Percentiles rank a stretch among this genome's conserved stretches.
Evolutionary conservation across 2,329 filamentous ascomycete genomes (phyloP).

Genomic region (Aspergillus fijiensis): DNA sequence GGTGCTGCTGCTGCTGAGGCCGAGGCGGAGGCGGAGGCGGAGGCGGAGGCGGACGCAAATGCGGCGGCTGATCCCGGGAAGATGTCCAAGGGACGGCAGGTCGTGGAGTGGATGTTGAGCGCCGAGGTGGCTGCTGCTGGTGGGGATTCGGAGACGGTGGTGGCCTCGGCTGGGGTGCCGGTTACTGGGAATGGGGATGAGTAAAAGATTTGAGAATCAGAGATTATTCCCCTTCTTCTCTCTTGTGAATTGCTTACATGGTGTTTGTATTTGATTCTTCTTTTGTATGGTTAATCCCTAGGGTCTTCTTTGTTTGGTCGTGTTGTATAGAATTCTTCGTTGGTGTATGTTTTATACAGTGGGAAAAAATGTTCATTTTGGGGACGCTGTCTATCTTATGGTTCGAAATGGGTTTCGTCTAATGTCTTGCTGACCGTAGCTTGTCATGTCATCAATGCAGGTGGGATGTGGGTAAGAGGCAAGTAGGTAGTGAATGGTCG

Average conservation of each 20-base stretch:
- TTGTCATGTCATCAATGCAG: background rate
- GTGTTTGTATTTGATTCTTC: background rate
- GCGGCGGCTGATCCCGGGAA: conserved; percentile 17
- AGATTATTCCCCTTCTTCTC: background rate
- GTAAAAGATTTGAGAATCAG: background rate
- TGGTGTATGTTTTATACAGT: background rate
- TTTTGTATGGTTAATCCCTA: background rate
- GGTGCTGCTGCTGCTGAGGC: conserved; percentile 21
- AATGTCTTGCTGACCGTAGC: background rate
- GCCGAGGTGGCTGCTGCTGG: conserved; percentile 37
- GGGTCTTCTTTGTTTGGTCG: background rate
- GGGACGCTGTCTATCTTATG: background rate
- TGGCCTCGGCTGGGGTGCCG: conserved; percentile 31
- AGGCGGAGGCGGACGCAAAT: conserved; percentile 18
- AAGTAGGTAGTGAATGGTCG: background rate
- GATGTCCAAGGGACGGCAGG: conserved; percentile 39
- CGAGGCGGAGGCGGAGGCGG: conserved; percentile 24
- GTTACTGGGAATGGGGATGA: conserved; percentile 25
- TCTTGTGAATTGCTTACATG: conserved; percentile 12
- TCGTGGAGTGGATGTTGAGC: conserved; percentile 44
- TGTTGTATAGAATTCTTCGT: background rate
- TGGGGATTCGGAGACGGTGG: conserved; percentile 33
- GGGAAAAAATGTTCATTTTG: background rate
- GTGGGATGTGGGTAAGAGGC: background rate
- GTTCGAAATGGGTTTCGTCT: background rate